These are phyloP conservation scores for Silene vulgaris DNA, from an alignment of 179 eudicot genomes.

Conservation along the genomic window DNA sequence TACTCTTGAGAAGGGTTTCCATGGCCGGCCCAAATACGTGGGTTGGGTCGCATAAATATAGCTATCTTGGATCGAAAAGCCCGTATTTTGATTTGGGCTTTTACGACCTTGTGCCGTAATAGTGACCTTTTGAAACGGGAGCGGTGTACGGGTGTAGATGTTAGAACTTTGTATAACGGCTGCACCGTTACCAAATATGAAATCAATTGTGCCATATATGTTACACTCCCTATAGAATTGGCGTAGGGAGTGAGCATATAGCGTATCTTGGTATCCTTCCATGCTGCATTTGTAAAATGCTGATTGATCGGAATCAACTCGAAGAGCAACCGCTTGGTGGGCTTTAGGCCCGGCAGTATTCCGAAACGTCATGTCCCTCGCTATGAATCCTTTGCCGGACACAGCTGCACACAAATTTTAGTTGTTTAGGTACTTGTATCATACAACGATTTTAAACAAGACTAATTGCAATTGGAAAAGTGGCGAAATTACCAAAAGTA, in stretches of 20 bases:
- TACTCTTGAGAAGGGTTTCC: constrained; percentile 79
- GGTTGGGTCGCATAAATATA: constrained; percentile 63
- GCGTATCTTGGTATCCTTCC: constrained; percentile 95
- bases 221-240: constrained; percentile 89
- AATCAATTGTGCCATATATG: constrained; percentile 82
- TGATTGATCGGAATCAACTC: constrained; percentile 83
- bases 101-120: constrained; percentile 89
- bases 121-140: constrained; percentile 72
- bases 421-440: neutral
- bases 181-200: constrained; percentile 91
- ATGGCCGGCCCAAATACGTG: constrained; percentile 80
- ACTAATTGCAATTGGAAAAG: too few relatives aligned
- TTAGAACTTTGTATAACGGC: constrained; percentile 73
- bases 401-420: constrained; percentile 47
- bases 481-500: constrained; percentile 54
- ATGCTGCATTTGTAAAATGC: constrained; percentile 86
- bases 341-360: constrained; percentile 73
- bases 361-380: constrained; percentile 76
- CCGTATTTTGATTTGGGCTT: constrained; percentile 72
- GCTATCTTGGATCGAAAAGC: constrained; percentile 75
- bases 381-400: constrained; percentile 91
- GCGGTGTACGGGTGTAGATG: constrained; percentile 58
- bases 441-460: neutral
- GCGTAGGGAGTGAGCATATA: constrained; percentile 84
- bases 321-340: constrained; percentile 81